Evolutionary conservation across 202 grass and related monocot species (phyloP).

Genomic region (Schoenoplectus tabernaemontani): DNA sequence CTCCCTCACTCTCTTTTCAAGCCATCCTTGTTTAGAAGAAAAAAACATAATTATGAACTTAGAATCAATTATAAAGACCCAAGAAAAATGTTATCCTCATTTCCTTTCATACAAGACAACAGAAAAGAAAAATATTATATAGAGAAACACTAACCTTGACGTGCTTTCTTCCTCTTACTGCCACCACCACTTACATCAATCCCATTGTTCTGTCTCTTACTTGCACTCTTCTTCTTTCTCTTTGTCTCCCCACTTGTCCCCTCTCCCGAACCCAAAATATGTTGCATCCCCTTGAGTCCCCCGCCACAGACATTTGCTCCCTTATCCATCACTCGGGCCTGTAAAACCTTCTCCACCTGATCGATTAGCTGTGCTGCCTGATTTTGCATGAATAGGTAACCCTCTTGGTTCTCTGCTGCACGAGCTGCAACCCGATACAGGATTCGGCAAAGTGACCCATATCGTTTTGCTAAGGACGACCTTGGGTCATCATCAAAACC

Average conservation of each 20-base stretch:
- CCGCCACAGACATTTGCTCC: neutral
- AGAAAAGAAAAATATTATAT: neutral
- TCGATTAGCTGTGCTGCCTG: constrained; percentile 74
- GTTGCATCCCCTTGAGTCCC: constrained; percentile 25
- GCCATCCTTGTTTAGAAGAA: neutral
- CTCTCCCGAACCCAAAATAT: constrained; percentile 42
- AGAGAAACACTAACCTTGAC: constrained; percentile 43
- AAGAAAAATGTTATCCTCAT: neutral
- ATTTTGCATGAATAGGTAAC: constrained; percentile 55
- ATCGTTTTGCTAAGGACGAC: constrained; percentile 49
- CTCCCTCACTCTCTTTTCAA: neutral
- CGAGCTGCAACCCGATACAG: constrained; percentile 71
- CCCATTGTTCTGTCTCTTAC: constrained; percentile 42
- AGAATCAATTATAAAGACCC: neutral
- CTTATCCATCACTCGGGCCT: constrained; percentile 68
- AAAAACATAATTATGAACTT: neutral
- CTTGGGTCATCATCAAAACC: constrained; percentile 48
- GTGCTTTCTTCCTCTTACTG: constrained; percentile 53
- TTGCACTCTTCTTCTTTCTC: constrained; percentile 48
- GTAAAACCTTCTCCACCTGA: constrained; percentile 74
- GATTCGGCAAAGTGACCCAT: constrained; percentile 34
- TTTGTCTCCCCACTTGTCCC: constrained; percentile 48
- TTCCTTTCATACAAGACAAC: neutral
- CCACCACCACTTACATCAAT: neutral
- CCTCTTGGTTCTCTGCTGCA: constrained; percentile 56